A percentile compares a stretch with the other conserved stretches of the same genome.
phyloP scores from a whole-genome alignment of 192 early-diverging fungal species.

The Backusella macrospora region DNA sequence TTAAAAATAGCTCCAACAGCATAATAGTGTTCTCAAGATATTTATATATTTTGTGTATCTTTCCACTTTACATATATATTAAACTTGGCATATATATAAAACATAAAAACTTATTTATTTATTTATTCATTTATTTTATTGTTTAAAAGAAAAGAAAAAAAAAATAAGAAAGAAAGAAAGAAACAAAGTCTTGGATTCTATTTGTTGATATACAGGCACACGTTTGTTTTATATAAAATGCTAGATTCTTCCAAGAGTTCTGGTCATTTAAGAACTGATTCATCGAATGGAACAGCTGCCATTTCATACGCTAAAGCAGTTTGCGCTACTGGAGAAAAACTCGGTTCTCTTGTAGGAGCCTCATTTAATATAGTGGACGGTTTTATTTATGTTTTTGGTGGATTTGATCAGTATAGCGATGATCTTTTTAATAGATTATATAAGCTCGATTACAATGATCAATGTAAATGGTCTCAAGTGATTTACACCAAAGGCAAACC shows the following conservation, averaged over 20 bases:
- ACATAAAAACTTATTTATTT: too few relatives aligned
- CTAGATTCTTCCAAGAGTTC: not conserved
- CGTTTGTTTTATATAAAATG: not conserved
- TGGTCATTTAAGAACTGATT: not conserved
- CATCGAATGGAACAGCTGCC: not conserved
- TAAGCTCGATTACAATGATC: conserved; percentile 47
- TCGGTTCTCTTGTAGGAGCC: conserved; percentile 46
- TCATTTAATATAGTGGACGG: conserved; percentile 43
- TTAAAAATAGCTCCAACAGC: too few relatives aligned
- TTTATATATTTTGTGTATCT: too few relatives aligned
- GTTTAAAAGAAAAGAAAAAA: too few relatives aligned
- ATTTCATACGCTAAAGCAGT: conserved; percentile 7
- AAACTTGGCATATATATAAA: too few relatives aligned
- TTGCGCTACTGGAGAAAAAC: conserved; percentile 27
- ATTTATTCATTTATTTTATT: too few relatives aligned
- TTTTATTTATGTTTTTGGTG: conserved; percentile 59
- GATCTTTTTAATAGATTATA: conserved; percentile 69
- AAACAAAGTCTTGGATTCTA: too few relatives aligned
- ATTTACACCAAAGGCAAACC: conserved; percentile 52
- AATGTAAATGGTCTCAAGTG: conserved; percentile 50
- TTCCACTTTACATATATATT: too few relatives aligned
- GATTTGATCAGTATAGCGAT: conserved; percentile 68
- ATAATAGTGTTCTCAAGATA: too few relatives aligned
- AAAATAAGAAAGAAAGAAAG: too few relatives aligned
- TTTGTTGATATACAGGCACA: too few relatives aligned